Conservation (phyloP, 2,329 filamentous ascomycete species). For the Penicillium sp. region DNA sequence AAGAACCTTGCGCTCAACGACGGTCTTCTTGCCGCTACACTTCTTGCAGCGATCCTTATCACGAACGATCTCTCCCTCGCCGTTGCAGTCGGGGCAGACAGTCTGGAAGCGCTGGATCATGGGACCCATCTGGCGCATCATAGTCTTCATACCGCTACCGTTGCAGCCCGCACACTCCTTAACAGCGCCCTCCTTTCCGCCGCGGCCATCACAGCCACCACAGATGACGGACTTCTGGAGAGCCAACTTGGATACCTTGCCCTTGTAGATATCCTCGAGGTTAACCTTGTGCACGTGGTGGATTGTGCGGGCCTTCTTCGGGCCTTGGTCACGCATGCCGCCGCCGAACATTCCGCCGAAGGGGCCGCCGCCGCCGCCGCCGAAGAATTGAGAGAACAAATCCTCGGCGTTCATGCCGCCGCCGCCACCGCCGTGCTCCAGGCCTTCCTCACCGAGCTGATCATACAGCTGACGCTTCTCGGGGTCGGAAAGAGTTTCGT, state of each 20-base stretch:
- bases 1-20: constrained; percentile 95
- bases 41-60: constrained; percentile 98
- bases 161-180: constrained; percentile 89
- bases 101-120: constrained; percentile 99
- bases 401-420: constrained; percentile 94
- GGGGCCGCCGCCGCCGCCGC: constrained; percentile 64
- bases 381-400: constrained; percentile 96
- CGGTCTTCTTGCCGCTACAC: constrained; percentile 96
- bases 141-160: constrained; percentile 97
- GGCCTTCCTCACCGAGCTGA: constrained; percentile 94
- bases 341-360: constrained; percentile 76
- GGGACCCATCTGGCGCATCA: constrained; percentile 99
- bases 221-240: constrained; percentile 98
- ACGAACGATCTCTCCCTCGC: constrained; percentile 93
- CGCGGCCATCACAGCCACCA: constrained; percentile 86
- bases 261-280: constrained; percentile 95
- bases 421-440: constrained; percentile 78
- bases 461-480: constrained; percentile 94
- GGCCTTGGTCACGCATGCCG: constrained; percentile 76
- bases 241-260: constrained; percentile 95
- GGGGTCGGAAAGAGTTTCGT: constrained; percentile 88
- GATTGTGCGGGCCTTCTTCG: constrained; percentile 90
- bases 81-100: constrained; percentile 96
- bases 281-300: constrained; percentile 98
- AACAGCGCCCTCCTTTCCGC: constrained; percentile 97